Percentiles rank a stretch among this genome's conserved stretches.
phyloP scores from a whole-genome alignment of 257 asterid species.

The Sherardia arvensis region DNA sequence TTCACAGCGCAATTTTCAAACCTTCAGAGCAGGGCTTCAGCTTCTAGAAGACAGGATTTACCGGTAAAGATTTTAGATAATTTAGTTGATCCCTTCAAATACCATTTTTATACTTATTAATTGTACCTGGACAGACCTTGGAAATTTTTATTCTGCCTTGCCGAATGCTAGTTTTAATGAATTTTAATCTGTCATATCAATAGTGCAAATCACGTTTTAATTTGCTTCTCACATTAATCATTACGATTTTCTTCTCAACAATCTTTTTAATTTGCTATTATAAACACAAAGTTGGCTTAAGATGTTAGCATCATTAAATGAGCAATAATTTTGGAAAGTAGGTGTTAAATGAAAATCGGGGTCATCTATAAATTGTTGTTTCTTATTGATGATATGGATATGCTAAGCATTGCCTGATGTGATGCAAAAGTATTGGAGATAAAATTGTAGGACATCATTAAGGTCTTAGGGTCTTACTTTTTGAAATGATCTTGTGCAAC shows the following conservation, averaged over 20 bases:
- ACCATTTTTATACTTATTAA: not conserved
- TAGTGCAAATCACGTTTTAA: not conserved
- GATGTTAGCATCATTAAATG: not conserved
- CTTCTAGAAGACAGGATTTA: conserved; percentile 94
- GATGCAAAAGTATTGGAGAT: not conserved
- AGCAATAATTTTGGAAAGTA: not conserved
- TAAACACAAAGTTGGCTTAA: not conserved
- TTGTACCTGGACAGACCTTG: not conserved
- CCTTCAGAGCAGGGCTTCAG: conserved; percentile 82
- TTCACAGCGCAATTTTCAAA: conserved; percentile 74
- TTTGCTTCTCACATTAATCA: not conserved
- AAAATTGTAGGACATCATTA: not conserved
- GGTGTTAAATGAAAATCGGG: not conserved
- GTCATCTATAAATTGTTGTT: not conserved
- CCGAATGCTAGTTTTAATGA: not conserved
- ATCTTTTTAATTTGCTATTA: not conserved
- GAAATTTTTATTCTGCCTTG: not conserved
- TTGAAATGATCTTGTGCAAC: not conserved
- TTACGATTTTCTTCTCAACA: not conserved
- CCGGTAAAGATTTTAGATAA: conserved; percentile 64
- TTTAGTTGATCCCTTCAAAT: not conserved
- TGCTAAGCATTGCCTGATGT: not conserved
- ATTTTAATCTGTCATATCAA: not conserved
- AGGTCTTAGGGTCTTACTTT: not conserved
- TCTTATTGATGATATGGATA: no score